A percentile compares a stretch with the other conserved stretches of the same genome.
These are phyloP conservation scores for Dioszegia aurantiaca DNA, from an alignment of 768 basidiomycete genomes.

Conservation along the genomic window DNA sequence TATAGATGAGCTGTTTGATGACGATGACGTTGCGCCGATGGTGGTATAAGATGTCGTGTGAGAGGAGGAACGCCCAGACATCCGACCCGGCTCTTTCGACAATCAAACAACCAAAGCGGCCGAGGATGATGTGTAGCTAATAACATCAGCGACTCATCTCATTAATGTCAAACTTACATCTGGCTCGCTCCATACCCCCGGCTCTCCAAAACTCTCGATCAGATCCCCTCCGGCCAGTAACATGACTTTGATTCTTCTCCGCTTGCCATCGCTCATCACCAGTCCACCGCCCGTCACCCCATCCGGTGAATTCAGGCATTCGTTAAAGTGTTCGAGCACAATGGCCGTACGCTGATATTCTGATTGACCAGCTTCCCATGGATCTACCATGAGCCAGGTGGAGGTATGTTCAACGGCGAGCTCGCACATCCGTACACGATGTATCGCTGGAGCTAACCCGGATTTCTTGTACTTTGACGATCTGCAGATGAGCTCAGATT, in stretches of 20 bases:
- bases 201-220: slow-evolving; percentile 96
- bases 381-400: slow-evolving; percentile 93
- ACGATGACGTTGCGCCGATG: slow-evolving; percentile 76
- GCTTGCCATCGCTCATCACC: slow-evolving; percentile 64
- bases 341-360: slow-evolving; percentile 91
- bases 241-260: slow-evolving; percentile 75
- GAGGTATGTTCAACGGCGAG: slow-evolving; percentile 86
- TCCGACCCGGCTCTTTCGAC: slow-evolving; percentile 92
- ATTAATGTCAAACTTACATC: slow-evolving; percentile 72
- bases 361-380: slow-evolving; percentile 92
- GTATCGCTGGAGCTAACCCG: slow-evolving; percentile 78
- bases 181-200: slow-evolving; percentile 91
- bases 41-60: slow-evolving; percentile 57
- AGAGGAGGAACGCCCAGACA: slow-evolving; percentile 59
- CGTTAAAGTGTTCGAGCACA: slow-evolving; percentile 94
- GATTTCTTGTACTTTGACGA: slow-evolving; percentile 79
- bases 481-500: background rate
- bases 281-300: slow-evolving; percentile 64
- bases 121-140: slow-evolving; percentile 92
- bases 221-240: slow-evolving; percentile 96
- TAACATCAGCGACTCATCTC: slow-evolving; percentile 1
- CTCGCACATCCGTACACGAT: slow-evolving; percentile 72
- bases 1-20: slow-evolving; percentile 90
- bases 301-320: slow-evolving; percentile 73
- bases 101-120: slow-evolving; percentile 89